Evolutionary conservation across 2,329 filamentous ascomycete genomes (phyloP).

Genomic region (Byssochlamys sp.): DNA sequence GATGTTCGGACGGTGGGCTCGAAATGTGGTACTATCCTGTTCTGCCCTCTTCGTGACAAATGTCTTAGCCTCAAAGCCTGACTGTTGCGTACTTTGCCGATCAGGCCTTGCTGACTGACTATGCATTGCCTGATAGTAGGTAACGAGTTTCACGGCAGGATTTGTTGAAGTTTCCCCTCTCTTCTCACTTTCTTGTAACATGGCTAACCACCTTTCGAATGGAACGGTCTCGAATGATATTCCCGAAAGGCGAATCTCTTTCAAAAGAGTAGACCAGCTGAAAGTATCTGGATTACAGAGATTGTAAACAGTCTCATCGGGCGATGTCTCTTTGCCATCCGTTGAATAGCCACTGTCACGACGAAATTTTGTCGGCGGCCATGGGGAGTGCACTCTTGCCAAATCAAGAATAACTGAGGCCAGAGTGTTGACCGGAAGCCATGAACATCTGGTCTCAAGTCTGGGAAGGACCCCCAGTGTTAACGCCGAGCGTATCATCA

Average conservation of each 20-base stretch:
- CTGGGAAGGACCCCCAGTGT: conserved; percentile 17
- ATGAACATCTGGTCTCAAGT: conserved; percentile 4
- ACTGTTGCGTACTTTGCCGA: not conserved
- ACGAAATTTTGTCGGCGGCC: not conserved
- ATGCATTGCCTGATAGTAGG: conserved; percentile 22
- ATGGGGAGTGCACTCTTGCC: not conserved
- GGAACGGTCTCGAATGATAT: conserved; percentile 27
- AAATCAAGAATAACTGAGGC: not conserved
- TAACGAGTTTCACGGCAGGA: conserved; percentile 24
- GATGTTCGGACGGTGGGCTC: conserved; percentile 17
- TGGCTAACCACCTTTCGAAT: conserved; percentile 24
- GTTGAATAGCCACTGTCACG: not conserved
- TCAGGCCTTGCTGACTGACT: not conserved
- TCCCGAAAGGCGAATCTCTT: conserved; percentile 17
- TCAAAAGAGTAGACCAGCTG: conserved; percentile 26
- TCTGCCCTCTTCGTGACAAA: conserved; percentile 21
- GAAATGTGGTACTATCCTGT: conserved; percentile 18
- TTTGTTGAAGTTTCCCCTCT: conserved; percentile 20
- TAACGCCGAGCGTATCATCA: conserved; percentile 24
- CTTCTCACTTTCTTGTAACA: conserved; percentile 20
- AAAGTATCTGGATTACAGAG: conserved; percentile 22
- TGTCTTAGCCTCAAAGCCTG: conserved; percentile 1
- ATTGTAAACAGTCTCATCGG: conserved; percentile 22
- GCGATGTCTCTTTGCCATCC: not conserved
- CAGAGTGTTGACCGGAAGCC: not conserved